Percentiles rank a stretch among this genome's conserved stretches.
These are phyloP conservation scores for Lagenidium giganteum DNA, from an alignment of 352 stramenopile genomes.

Conservation along the genomic window DNA sequence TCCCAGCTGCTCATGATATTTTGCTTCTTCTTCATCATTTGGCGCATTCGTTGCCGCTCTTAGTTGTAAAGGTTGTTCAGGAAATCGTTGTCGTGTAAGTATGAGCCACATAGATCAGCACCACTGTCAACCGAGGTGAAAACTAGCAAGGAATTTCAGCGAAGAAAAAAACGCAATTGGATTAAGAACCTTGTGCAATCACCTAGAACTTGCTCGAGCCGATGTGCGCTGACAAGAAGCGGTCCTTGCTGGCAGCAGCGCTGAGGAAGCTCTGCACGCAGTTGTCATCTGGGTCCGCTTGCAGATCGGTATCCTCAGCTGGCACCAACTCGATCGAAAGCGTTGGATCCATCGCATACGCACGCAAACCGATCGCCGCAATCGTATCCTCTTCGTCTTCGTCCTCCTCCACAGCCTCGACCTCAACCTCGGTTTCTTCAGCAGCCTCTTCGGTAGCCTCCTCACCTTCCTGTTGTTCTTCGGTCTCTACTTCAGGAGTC, in stretches of 20 bases:
- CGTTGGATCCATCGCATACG: constrained; percentile 26
- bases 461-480: constrained; percentile 9
- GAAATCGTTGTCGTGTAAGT: too few species aligned
- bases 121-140: too few species aligned
- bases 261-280: constrained; percentile 19
- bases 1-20: too few species aligned
- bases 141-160: too few species aligned
- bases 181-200: too few species aligned
- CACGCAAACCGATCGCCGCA: constrained; percentile 23
- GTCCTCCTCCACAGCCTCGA: constrained; percentile 12
- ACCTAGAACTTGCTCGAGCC: too few species aligned
- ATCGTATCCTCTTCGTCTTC: constrained; percentile 16
- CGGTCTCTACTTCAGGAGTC: constrained; percentile 8
- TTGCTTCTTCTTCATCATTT: too few species aligned
- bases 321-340: constrained; percentile 14
- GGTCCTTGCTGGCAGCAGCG: constrained; percentile 7
- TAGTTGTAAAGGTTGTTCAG: too few species aligned
- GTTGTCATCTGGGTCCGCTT: constrained; percentile 21
- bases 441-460: constrained; percentile 8
- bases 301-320: constrained; percentile 5
- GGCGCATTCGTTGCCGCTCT: too few species aligned
- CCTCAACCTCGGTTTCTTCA: constrained; percentile 9
- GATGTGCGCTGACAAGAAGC: constrained; percentile 11
- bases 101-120: too few species aligned
- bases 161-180: too few species aligned